These are phyloP conservation scores for Digitaria exilis DNA, from an alignment of 202 grass and related monocot genomes.

Conservation along the genomic window DNA sequence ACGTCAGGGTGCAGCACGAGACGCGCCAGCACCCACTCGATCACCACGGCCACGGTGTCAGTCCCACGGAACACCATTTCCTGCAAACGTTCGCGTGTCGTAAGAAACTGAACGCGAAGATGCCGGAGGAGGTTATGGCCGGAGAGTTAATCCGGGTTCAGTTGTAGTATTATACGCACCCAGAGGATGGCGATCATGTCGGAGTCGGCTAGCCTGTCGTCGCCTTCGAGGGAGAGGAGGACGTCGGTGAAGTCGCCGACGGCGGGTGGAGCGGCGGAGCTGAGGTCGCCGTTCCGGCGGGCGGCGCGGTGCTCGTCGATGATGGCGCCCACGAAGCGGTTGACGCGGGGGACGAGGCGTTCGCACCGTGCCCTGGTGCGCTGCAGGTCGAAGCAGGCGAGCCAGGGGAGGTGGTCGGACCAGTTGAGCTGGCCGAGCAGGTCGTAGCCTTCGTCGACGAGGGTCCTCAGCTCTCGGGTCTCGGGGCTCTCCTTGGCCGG, in stretches of 20 bases:
- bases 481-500: constrained; percentile 43
- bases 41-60: constrained; percentile 89
- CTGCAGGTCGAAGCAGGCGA: constrained; percentile 71
- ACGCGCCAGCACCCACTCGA: constrained; percentile 82
- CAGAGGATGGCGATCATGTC: constrained; percentile 92
- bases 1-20: constrained; percentile 80
- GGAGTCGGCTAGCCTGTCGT: constrained; percentile 59
- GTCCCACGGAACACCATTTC: constrained; percentile 97
- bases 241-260: constrained; percentile 74
- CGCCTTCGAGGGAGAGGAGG: constrained; percentile 61
- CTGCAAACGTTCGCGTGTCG: constrained; percentile 27
- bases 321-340: constrained; percentile 67
- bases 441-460: constrained; percentile 93
- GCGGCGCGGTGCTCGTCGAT: constrained; percentile 67
- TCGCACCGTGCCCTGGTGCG: constrained; percentile 53
- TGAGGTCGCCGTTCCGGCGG: neutral
- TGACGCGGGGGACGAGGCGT: constrained; percentile 61
- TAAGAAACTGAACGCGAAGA: neutral
- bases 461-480: constrained; percentile 49
- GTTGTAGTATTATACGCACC: constrained; percentile 58
- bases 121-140: neutral
- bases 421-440: constrained; percentile 81
- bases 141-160: neutral
- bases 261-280: neutral
- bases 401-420: constrained; percentile 85